These are phyloP conservation scores for Adansonia grandidieri DNA, from an alignment of 441 rosid genomes.

Conservation along the genomic window DNA sequence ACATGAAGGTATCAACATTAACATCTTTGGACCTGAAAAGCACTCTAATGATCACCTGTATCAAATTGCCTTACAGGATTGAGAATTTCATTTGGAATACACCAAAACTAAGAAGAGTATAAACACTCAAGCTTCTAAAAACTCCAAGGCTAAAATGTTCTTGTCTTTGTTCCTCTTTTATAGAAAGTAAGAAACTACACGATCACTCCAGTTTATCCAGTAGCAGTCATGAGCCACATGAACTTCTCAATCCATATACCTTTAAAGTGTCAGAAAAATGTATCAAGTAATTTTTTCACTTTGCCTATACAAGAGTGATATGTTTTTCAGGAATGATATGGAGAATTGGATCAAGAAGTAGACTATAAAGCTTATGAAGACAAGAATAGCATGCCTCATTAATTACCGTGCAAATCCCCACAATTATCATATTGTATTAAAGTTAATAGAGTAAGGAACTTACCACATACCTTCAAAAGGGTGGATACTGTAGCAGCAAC, in stretches of 20 bases:
- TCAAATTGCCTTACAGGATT: background rate
- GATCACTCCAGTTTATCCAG: background rate
- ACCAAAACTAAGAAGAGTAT: background rate
- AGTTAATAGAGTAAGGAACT: constrained; percentile 26
- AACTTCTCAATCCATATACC: constrained; percentile 2
- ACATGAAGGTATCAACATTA: background rate
- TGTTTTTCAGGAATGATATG: background rate
- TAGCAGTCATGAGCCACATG: background rate
- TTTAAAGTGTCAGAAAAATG: background rate
- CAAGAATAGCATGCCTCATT: background rate
- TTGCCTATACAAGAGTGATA: background rate
- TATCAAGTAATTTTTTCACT: background rate
- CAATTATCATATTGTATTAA: background rate
- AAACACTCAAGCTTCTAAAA: background rate
- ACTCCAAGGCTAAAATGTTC: background rate
- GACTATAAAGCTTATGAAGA: background rate
- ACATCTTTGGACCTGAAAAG: background rate
- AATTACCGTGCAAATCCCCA: background rate
- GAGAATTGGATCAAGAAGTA: background rate
- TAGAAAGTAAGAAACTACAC: background rate
- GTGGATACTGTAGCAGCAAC: constrained; percentile 88
- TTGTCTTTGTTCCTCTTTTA: background rate
- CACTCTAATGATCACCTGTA: background rate
- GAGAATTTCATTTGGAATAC: background rate
- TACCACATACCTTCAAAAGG: constrained; percentile 88